Conservation (phyloP, 192 early-diverging fungal genomes). For the Umbelopsis sp. region DNA sequence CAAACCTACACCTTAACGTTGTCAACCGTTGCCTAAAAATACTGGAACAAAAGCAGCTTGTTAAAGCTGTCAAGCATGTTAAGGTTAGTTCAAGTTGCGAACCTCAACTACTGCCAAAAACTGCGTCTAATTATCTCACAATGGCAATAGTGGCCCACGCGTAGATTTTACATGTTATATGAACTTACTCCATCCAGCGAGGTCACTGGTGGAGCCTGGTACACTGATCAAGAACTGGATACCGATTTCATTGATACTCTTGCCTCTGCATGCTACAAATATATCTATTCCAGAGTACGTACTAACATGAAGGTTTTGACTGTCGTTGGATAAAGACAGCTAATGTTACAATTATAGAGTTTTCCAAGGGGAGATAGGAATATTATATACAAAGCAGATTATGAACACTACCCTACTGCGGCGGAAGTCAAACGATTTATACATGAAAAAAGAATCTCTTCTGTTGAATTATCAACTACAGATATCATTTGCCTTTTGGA, state of each 20-base stretch:
- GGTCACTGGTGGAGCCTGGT: slow-evolving; percentile 92
- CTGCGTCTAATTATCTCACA: background rate
- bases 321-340: background rate
- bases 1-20: slow-evolving; percentile 73
- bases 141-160: slow-evolving; percentile 66
- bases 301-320: no score
- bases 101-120: background rate
- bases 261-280: slow-evolving; percentile 69
- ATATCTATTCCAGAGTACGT: slow-evolving; percentile 62
- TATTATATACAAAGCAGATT: slow-evolving; percentile 62
- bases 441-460: slow-evolving; percentile 65
- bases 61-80: slow-evolving; percentile 87
- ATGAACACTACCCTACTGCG: slow-evolving; percentile 72
- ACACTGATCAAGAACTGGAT: slow-evolving; percentile 91
- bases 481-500: slow-evolving; percentile 83
- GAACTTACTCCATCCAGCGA: slow-evolving; percentile 82
- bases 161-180: slow-evolving; percentile 89
- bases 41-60: slow-evolving; percentile 79
- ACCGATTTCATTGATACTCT: slow-evolving; percentile 87
- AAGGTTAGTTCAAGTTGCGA: slow-evolving; percentile 56
- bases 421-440: slow-evolving; percentile 72
- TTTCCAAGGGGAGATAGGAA: slow-evolving; percentile 52
- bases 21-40: slow-evolving; percentile 76
- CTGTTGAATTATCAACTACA: slow-evolving; percentile 65
- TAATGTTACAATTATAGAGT: slow-evolving; percentile 41